Evolutionary conservation across 305 asterid species (phyloP), one percentile per base, ranked within the genome.

Genomic region (Rubia balearica): DNA sequence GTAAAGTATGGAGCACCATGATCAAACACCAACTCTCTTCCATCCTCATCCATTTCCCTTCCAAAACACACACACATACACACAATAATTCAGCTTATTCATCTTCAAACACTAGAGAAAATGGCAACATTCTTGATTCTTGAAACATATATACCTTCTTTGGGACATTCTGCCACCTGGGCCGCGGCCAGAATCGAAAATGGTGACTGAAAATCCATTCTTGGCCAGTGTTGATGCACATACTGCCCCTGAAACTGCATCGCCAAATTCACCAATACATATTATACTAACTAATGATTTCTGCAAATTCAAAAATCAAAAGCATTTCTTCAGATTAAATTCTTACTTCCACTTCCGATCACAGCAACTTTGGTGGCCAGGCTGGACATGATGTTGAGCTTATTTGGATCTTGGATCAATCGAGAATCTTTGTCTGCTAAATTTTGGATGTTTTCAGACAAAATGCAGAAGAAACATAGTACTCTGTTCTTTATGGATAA

Each of bases 141-240:
- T 17, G 22, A 51, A 17, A 51, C 57, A 70, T 63, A 48, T 0
- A n/a, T 56, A 90, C 97, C 98, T 90, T 81, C 98, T 87, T 65
- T 86, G 97, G 70, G 97, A 90, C 96, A 92, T 90, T 69, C 98
- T 90, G 72, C 98, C 97, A 71, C 98, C 98, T 51, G 98, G 93
- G 65, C 97, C 96, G 80, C 98, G 80, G 45, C 81, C 97, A 24
- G 92, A 87, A 74, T 92, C 98, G 71, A 92, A 88, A 74, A 92
- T 36, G 69, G 98, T 85, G 73, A 88, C 98, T 8, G 96, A 83
- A 19, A 88, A 65, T 66, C 97, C 98, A 74, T 83, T 85, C 75
- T 84, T 90, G 40, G 98, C 95, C 60, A 92, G 83, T 69, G 84
- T 77, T 8, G 96, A 92, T 14, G 95, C 95, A 74, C 98, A 90